Percentiles rank a stretch among this genome's conserved stretches.
Conservation (phyloP, 768 basidiomycete genomes). For the Boletus bicolor region DNA sequence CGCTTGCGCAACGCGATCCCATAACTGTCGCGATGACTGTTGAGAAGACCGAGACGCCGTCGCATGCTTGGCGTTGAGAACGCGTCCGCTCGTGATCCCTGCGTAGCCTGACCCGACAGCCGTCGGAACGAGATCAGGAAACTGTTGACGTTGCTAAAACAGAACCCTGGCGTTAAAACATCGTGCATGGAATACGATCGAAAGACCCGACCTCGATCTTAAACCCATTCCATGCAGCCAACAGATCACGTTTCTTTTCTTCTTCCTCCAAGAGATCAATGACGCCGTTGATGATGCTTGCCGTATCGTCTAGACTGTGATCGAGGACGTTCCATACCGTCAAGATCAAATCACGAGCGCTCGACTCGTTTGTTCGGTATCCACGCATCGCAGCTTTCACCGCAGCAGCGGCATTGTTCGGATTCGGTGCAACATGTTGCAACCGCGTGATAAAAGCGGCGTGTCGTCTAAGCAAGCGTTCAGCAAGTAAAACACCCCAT, state of each 20-base stretch:
- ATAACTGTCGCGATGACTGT: constrained; percentile 64
- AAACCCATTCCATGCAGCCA: constrained; percentile 80
- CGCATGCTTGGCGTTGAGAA: constrained; percentile 78
- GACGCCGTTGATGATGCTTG: constrained; percentile 66
- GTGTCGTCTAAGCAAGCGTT: constrained; percentile 50
- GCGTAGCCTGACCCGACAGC: constrained; percentile 66
- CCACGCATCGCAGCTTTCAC: constrained; percentile 75
- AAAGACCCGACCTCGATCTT: constrained; percentile 72
- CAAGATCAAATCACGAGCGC: constrained; percentile 80
- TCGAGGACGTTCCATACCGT: constrained; percentile 84
- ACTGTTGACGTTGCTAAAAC: constrained; percentile 76
- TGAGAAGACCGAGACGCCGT: constrained; percentile 57
- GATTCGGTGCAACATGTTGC: constrained; percentile 53
- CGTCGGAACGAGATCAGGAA: constrained; percentile 70
- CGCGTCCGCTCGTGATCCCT: constrained; percentile 75
- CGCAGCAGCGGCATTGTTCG: constrained; percentile 54
- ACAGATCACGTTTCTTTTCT: constrained; percentile 75
- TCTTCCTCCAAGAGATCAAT: constrained; percentile 80
- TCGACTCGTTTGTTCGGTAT: constrained; percentile 73
- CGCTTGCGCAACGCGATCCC: constrained; percentile 85
- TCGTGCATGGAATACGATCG: not conserved
- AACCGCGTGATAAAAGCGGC: constrained; percentile 63
- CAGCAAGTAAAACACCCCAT: not conserved
- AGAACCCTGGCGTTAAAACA: not conserved
- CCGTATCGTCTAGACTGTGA: constrained; percentile 65